phyloP scores from a whole-genome alignment of 2,329 filamentous ascomycete species.

The Stromatinia cepivora region DNA sequence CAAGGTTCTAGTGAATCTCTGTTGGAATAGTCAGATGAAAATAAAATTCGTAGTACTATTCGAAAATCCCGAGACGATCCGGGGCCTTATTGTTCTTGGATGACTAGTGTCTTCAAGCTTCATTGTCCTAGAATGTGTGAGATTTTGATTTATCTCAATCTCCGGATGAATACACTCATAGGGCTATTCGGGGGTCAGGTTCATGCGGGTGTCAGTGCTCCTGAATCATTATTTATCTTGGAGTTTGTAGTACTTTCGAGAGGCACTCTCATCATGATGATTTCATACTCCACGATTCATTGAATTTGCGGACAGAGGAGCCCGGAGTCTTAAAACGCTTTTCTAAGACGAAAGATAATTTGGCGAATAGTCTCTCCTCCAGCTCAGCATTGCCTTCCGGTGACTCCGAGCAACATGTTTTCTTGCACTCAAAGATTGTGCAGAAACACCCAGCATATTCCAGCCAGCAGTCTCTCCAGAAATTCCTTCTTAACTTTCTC shows the following conservation, averaged over 20 bases:
- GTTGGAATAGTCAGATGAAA: not conserved
- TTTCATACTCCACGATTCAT: no score
- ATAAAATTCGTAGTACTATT: not conserved
- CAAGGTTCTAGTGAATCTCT: not conserved
- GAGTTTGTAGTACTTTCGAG: no score
- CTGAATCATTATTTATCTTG: no score
- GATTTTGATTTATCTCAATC: no score
- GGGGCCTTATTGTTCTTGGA: not conserved
- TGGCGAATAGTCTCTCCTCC: not conserved
- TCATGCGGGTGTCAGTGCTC: no score
- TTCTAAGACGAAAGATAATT: not conserved
- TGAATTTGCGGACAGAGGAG: no score
- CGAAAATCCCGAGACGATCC: not conserved
- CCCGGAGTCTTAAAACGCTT: no score
- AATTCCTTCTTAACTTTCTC: not conserved
- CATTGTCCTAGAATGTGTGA: no score
- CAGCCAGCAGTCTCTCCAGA: not conserved
- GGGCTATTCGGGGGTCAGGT: no score
- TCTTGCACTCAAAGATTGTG: not conserved
- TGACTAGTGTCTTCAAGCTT: slow-evolving; percentile 1
- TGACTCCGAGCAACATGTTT: not conserved
- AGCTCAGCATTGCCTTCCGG: not conserved
- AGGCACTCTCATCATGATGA: no score
- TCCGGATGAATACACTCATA: no score
- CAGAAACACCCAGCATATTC: not conserved